phyloP scores from a whole-genome alignment of 176 grass and related monocot genomes.

The Zoysia pacifica region DNA sequence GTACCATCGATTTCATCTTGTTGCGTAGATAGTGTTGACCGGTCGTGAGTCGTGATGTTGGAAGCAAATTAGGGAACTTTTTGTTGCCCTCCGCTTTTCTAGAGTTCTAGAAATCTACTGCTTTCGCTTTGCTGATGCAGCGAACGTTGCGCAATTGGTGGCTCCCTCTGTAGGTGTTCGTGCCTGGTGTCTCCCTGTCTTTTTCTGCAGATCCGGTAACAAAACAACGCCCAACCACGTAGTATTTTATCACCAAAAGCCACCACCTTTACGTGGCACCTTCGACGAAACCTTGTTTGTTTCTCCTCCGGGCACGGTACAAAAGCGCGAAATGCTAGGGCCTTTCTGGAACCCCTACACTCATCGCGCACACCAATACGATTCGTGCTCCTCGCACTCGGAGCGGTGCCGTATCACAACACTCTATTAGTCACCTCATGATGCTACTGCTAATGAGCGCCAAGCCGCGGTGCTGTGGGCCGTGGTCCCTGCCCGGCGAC shows the following conservation, averaged over 20 bases:
- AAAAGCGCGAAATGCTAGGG: constrained; percentile 26
- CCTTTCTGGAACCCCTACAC: constrained; percentile 14
- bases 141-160: not conserved
- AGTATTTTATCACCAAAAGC: constrained; percentile 22
- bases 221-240: not conserved
- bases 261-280: not conserved
- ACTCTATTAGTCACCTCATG: constrained; percentile 9
- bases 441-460: not conserved
- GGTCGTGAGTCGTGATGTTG: not conserved
- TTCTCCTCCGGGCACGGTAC: constrained; percentile 3
- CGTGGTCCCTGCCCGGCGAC: constrained; percentile 25
- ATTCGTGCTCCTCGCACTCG: not conserved
- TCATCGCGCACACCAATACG: not conserved
- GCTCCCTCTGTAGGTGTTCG: not conserved
- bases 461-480: not conserved
- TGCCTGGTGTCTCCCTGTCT: constrained; percentile 5
- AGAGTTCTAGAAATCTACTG: not conserved
- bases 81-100: constrained; percentile 1
- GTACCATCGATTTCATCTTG: not conserved
- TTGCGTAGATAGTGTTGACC: not conserved
- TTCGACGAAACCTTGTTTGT: not conserved
- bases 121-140: not conserved
- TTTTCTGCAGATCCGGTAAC: not conserved
- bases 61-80: not conserved
- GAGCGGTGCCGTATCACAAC: constrained; percentile 35